Conservation (phyloP, 352 stramenopile species). For the Pythium phragmiticola region DNA sequence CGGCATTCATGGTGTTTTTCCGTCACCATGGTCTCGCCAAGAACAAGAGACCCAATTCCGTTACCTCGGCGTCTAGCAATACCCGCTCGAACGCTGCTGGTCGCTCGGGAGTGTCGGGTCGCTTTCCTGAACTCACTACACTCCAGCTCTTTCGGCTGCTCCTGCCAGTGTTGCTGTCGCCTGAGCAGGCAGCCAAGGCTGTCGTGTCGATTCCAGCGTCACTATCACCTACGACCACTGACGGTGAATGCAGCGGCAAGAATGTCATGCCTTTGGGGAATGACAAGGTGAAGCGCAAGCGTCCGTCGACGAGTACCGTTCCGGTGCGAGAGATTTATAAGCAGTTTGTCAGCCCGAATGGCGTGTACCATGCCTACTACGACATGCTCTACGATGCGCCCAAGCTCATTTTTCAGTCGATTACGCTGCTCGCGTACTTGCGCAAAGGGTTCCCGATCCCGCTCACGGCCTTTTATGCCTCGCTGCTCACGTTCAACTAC, state of each 20-base stretch:
- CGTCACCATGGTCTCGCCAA: conserved; percentile 6
- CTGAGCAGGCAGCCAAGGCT: neutral
- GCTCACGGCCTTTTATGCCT: conserved; percentile 40
- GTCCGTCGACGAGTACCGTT: neutral
- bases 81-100: neutral
- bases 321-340: conserved; percentile 8
- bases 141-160: conserved; percentile 7
- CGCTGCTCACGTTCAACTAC: conserved; percentile 41
- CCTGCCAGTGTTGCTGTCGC: conserved; percentile 5
- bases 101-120: neutral
- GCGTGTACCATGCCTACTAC: conserved; percentile 22
- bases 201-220: conserved; percentile 3
- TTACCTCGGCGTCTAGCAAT: neutral
- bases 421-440: conserved; percentile 38
- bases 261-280: neutral
- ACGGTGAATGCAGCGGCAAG: neutral
- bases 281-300: conserved; percentile 1
- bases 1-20: conserved; percentile 30
- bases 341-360: conserved; percentile 13
- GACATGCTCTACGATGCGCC: conserved; percentile 24
- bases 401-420: conserved; percentile 46
- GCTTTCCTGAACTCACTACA: conserved; percentile 10
- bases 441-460: conserved; percentile 41
- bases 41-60: neutral
- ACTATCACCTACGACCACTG: neutral